Conservation (phyloP, 2,329 filamentous ascomycete genomes). For the Elsinoe necatrix region DNA sequence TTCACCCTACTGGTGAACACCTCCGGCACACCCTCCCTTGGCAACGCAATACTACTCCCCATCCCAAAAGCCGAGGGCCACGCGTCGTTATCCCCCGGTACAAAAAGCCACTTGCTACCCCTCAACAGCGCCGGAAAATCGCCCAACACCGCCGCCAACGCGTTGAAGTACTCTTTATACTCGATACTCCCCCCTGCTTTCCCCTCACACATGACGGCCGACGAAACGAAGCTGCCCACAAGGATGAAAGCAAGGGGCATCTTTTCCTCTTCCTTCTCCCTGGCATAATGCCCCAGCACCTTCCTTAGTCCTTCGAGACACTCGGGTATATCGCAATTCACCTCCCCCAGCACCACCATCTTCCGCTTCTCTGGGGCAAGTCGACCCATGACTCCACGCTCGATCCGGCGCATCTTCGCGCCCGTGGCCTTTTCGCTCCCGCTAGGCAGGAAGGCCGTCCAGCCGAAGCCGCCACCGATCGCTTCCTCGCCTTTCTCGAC, state of each 20-base stretch:
- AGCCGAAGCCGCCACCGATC: conserved; percentile 68
- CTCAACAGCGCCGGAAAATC: conserved; percentile 77
- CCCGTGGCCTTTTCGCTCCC: conserved; percentile 83
- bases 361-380: conserved; percentile 34
- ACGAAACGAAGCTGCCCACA: conserved; percentile 70
- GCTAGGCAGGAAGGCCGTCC: conserved; percentile 91
- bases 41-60: conserved; percentile 62
- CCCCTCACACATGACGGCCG: conserved; percentile 53
- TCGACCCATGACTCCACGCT: conserved; percentile 54
- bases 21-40: conserved; percentile 66
- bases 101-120: conserved; percentile 77
- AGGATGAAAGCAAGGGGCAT: conserved; percentile 70
- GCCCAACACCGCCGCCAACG: conserved; percentile 68
- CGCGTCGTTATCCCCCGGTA: conserved; percentile 95
- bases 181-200: conserved; percentile 76
- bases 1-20: conserved; percentile 84
- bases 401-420: conserved; percentile 70
- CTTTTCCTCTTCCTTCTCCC: conserved; percentile 52
- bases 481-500: conserved; percentile 27
- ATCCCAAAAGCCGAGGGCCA: conserved; percentile 82
- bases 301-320: conserved; percentile 73
- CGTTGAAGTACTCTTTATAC: conserved; percentile 94
- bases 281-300: conserved; percentile 65
- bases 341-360: conserved; percentile 72
- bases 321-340: conserved; percentile 78